phyloP scores from a whole-genome alignment of 495 filamentous ascomycete genomes.

The Tuber indicum region DNA sequence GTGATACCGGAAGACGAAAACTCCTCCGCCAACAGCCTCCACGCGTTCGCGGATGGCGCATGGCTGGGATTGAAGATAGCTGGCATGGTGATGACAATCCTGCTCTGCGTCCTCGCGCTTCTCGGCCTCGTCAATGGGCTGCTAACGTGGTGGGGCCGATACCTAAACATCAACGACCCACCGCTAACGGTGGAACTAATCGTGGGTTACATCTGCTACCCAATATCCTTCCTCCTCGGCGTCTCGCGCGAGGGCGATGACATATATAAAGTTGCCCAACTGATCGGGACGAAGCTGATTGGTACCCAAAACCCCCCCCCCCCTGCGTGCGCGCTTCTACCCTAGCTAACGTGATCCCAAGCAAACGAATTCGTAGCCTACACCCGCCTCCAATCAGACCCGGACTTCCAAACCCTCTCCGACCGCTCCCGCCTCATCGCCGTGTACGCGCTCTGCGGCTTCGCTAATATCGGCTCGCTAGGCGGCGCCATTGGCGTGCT shows the following conservation, averaged over 20 bases:
- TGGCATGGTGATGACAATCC: conserved; percentile 69
- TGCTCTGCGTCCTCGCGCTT: conserved; percentile 80
- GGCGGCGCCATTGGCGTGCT: conserved; percentile 54
- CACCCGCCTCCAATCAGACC: conserved; percentile 25
- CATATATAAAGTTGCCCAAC: conserved; percentile 63
- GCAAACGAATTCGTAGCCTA: conserved; percentile 50
- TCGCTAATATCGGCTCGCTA: conserved; percentile 36
- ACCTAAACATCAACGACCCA: conserved; percentile 65
- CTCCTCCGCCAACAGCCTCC: conserved; percentile 64
- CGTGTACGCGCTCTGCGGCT: conserved; percentile 61
- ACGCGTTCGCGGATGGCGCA: conserved; percentile 80
- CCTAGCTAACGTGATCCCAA: conserved; percentile 9
- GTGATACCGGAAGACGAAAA: conserved; percentile 71
- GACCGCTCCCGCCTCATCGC: conserved; percentile 65
- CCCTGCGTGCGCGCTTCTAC: neutral
- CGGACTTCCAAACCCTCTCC: conserved; percentile 50
- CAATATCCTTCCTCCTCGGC: conserved; percentile 76
- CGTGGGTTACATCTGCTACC: conserved; percentile 77
- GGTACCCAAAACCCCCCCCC: conserved; percentile 42
- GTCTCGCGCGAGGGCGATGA: conserved; percentile 63
- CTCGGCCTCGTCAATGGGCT: conserved; percentile 69
- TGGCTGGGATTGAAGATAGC: conserved; percentile 86
- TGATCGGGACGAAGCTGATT: conserved; percentile 80
- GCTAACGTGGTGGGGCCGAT: conserved; percentile 82
- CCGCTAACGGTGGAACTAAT: conserved; percentile 68